Base-by-base conservation (phyloP, 176 grass and related monocot species). In the Carex kokanica region DNA sequence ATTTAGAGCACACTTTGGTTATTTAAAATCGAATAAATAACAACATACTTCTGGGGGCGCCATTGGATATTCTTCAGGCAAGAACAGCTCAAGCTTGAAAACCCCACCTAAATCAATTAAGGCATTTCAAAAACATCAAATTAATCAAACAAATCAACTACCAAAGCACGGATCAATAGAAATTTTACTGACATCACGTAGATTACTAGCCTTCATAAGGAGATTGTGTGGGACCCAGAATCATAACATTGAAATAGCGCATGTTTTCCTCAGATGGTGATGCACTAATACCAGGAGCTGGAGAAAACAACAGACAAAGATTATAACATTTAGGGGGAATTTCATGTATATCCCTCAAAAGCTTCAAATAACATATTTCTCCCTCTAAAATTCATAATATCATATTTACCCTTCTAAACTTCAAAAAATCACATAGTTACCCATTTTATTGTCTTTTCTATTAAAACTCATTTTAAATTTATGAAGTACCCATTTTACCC, bases 11-110 rank as follows among this genome's bases (percentile, higher is more conserved):
- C n/a, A 24, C 78, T 55, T 49, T 6, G 1, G 72, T 55, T 2
- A 2, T 77, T 43, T 31, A 55, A 77, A 77, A 77, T 16, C 5
- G 17, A 52, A 54, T 23, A 4, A 36, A 74, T 15, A 18, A 34
- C 1, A 40, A 66, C 13, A 90, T 90, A 93, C 96, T 84, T 98
- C 95, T 2, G 96, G 96, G 21, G 96, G 91, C 81, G 96, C 93
- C 96, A 98, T 98, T 43, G 96, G 96, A 83, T 98, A 98, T 86
- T 98, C 96, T 86, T 98, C 96, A n/a, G 96, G 96, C 89, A 95
- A 91, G 90, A 98, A 98, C 31, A 88, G 78, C 51, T 98, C 82
- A 75, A 98, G 96, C 88, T 98, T 98, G 84, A 98, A 98, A 90
- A 91, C 91, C 51, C 96, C 96, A 83, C 85, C 63, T 88, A 86